Evolutionary conservation across 202 grass and related monocot species (phyloP).

Genomic region (Panicum virgatum): DNA sequence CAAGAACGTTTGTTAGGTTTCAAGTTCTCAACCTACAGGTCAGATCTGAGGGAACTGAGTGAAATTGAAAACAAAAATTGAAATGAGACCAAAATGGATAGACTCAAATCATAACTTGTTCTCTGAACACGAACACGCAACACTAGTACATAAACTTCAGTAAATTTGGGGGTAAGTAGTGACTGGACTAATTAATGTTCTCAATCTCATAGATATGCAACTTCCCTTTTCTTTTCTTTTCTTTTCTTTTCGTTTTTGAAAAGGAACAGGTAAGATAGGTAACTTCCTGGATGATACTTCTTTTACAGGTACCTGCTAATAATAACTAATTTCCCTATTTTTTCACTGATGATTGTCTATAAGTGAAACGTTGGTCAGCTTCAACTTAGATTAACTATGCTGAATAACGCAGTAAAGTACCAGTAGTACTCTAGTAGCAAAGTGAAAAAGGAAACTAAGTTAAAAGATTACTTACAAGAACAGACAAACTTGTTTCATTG

Average conservation of each 20-base stretch:
- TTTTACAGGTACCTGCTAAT: conserved; percentile 4
- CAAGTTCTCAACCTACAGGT: not conserved
- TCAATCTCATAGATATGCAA: not conserved
- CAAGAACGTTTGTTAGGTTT: not conserved
- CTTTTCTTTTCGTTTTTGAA: too few species aligned
- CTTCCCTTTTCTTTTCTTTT: too few species aligned
- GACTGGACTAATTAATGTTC: not conserved
- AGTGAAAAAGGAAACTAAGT: not conserved
- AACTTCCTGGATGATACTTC: conserved; percentile 6
- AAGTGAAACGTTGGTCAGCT: not conserved
- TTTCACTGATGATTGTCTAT: not conserved
- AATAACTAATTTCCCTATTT: conserved; percentile 9
- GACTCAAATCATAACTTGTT: not conserved
- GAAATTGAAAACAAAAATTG: not conserved
- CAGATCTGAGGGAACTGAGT: not conserved
- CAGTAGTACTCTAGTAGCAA: not conserved
- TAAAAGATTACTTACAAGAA: conserved; percentile 57
- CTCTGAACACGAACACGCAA: not conserved
- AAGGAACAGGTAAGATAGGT: too few species aligned
- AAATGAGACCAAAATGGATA: not conserved
- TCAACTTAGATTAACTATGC: conserved; percentile 10
- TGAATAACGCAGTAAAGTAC: not conserved
- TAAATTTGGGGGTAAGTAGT: not conserved
- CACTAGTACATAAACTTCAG: not conserved
- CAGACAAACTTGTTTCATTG: conserved; percentile 62